Base-by-base conservation (phyloP, 2,329 filamentous ascomycete species). In the Penicillium sp. region DNA sequence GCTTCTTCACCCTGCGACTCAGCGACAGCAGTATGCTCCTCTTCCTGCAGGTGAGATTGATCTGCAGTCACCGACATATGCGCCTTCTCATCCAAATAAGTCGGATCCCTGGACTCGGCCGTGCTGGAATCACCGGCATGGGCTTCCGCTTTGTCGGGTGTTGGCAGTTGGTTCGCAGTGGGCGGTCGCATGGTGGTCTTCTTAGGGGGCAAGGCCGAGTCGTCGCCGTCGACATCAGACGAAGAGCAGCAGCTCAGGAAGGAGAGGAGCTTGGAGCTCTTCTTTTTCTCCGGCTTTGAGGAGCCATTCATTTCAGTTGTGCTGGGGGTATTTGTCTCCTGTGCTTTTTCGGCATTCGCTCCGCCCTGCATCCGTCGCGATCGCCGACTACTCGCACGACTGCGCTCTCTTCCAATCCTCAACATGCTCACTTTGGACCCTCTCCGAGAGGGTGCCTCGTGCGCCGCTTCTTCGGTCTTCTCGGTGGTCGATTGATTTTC, bases 401-500 rank as follows among this genome's bases (percentile, higher is more conserved):
- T 89, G 63, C 84, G 83, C 74, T 87, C 87, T 65, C 84, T 79
- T 64, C 82, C 80, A 60, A 81, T 78, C 57, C 80, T 84, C 50
- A 84, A 73, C 63, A 86, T 83, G 72, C 85, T 88, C 60, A 79
- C 84, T 71, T 84, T 87, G 45, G 86, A 88, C 60, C 80, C 79
- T 53, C 81, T 80, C 61, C 82, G 81, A 62, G 85, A 83, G 24
- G 67, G 64, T 42, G 68, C 69, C 54, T 72, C 67, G 26, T 66
- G 61, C 33, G 61, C 54, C n/a, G 58, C 53, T 29, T 74, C 70
- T 45, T 67, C 67, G 10, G 66, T 60, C 44, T 62, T 65, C n/a
- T 70, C 67, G n/a, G 65, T 54, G 1, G 60, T 62, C 34, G 68
- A 65, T 49, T 70, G 66, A 49, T 69, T 69, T 45, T 72, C 72